A percentile compares a stretch with the other conserved stretches of the same genome.
Conservation (phyloP, 129 eudicot genomes). For the Saposhnikovia divaricata region DNA sequence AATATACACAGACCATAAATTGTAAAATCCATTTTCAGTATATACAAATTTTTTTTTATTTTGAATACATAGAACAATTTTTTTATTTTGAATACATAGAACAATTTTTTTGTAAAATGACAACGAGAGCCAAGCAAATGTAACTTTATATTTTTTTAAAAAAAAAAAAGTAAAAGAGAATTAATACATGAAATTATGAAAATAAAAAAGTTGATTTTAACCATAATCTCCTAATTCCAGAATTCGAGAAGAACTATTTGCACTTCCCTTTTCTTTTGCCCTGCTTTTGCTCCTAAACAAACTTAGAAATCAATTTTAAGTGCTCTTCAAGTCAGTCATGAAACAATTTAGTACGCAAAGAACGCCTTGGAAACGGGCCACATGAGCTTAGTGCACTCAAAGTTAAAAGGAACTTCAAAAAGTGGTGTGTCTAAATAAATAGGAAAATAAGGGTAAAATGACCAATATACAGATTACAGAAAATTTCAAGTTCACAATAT, state of each 20-base stretch:
- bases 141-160: too few species aligned
- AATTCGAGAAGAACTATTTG: not conserved
- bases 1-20: too few species aligned
- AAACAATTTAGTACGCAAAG: not conserved
- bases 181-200: too few species aligned
- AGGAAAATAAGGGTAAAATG: not conserved
- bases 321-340: not conserved
- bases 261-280: not conserved
- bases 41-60: too few species aligned
- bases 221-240: not conserved
- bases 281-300: not conserved
- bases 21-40: too few species aligned
- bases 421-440: not conserved
- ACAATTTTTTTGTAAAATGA: too few species aligned
- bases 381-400: not conserved
- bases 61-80: too few species aligned
- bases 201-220: too few species aligned
- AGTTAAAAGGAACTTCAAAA: too few species aligned
- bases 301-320: not conserved
- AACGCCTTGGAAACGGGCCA: not conserved
- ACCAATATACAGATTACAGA: not conserved
- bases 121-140: too few species aligned
- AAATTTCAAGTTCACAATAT: not conserved
- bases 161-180: too few species aligned
- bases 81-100: too few species aligned